These are phyloP conservation scores for Podospora bellae-mahoneyi DNA, from an alignment of 495 filamentous ascomycete species.

Conservation along the genomic window DNA sequence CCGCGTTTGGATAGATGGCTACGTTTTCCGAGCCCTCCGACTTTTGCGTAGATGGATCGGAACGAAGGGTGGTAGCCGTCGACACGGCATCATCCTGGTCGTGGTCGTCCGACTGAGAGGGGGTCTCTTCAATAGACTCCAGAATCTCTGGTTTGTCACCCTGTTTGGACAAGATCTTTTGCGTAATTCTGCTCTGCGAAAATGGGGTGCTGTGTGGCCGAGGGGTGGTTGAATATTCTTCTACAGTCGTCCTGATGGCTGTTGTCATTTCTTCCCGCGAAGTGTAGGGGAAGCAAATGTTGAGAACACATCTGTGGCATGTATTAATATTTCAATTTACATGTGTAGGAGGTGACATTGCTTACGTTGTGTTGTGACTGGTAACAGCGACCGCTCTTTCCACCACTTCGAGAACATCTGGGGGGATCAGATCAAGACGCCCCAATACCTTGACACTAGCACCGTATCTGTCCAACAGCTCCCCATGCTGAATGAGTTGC, in stretches of 20 bases:
- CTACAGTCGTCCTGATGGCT: slow-evolving; percentile 82
- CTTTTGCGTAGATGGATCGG: slow-evolving; percentile 50
- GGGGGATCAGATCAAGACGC: slow-evolving; percentile 71
- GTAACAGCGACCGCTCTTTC: slow-evolving; percentile 81
- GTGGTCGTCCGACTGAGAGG: slow-evolving; percentile 31
- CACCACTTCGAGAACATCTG: slow-evolving; percentile 82
- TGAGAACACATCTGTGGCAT: slow-evolving; percentile 65
- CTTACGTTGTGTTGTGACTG: slow-evolving; percentile 70
- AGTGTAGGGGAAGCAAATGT: slow-evolving; percentile 97
- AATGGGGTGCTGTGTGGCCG: slow-evolving; percentile 63
- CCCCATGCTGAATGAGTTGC: slow-evolving; percentile 88
- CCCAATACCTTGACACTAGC: slow-evolving; percentile 81
- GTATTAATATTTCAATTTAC: not conserved
- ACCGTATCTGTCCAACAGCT: slow-evolving; percentile 88
- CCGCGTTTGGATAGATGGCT: slow-evolving; percentile 57
- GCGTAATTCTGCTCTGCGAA: slow-evolving; percentile 79
- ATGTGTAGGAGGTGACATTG: not conserved
- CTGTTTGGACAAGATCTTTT: slow-evolving; percentile 67
- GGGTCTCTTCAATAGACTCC: slow-evolving; percentile 42
- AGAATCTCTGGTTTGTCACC: slow-evolving; percentile 48
- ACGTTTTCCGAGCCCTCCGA: slow-evolving; percentile 25
- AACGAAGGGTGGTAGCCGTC: slow-evolving; percentile 44
- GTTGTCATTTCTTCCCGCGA: slow-evolving; percentile 92
- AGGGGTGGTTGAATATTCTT: slow-evolving; percentile 70
- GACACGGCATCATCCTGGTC: slow-evolving; percentile 57